These are phyloP conservation scores for Prunus persica DNA, from an alignment of 306 rosid species.

Conservation along the genomic window Prunus_persica_NCBIv2 NC_034009.1:36331001-36331500, in stretches of 20 bases:
- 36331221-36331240: slow-evolving; percentile 60
- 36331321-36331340: slow-evolving; percentile 79
- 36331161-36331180: not conserved
- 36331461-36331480: slow-evolving; percentile 6
- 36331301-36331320: slow-evolving; percentile 53
- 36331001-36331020: slow-evolving; percentile 72
- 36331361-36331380: slow-evolving; percentile 83
- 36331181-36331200: not conserved
- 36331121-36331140: not conserved
- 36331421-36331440: slow-evolving; percentile 13
- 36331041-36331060: slow-evolving; percentile 45
- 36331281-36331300: slow-evolving; percentile 62
- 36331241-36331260: slow-evolving; percentile 44
- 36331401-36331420: slow-evolving; percentile 3
- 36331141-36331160: not conserved
- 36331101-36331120: slow-evolving; percentile 17
- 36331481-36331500: slow-evolving; percentile 68
- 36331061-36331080: slow-evolving; percentile 40
- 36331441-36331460: slow-evolving; percentile 9
- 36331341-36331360: slow-evolving; percentile 83
- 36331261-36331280: slow-evolving; percentile 48
- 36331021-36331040: slow-evolving; percentile 56
- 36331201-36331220: slow-evolving; percentile 13
- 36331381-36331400: slow-evolving; percentile 26
- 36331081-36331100: slow-evolving; percentile 47